Evolutionary conservation across 805 yeast species (phyloP), one percentile per base, ranked within the genome.

Genomic region (Myxozyma lipomycoides): DNA sequence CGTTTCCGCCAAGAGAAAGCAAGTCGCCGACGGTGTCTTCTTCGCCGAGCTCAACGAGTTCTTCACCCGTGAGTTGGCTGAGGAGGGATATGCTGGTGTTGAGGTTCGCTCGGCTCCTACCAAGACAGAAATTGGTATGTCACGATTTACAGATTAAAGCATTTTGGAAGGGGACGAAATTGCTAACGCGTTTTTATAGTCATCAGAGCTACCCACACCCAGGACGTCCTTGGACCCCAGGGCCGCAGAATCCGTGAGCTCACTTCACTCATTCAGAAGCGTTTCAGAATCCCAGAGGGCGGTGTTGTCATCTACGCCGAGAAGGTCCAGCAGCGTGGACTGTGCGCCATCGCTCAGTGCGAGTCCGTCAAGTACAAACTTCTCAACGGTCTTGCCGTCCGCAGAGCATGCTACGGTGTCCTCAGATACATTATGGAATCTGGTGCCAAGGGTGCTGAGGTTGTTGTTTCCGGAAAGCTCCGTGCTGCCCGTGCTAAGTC

Each of bases 381-480:
- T 70, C 86, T 93, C 73, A 86, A 85, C 79, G 98, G 98, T 82
- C 84, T 93, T 73, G 96, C 98, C 72, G 89, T 93, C 81, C 89
- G 98, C 83, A 88, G 98, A 82, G 98, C 98, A 68, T 98, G 98
- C 70, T 93, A 93, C 88, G 98, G 98, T 88, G 98, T 93, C 68
- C 95, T 93, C 79, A 89, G 98, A 83, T 87, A 82, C 84, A 96
- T 95, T 72, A 93, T 93, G 96, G 97, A 90, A 78, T 88, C 97
- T 64, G 98, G 98, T 78, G 98, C 98, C 74, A 93, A 93, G 87
- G 98, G 98, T 90, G 96, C 95, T 73, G 98, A 93, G 83, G 98
- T 93, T 76, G 98, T 93, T 69, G 86, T 93, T 73, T 89, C 97
- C 67, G 98, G 98, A 84, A 93, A 93, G 81, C 85, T 95, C 76